A percentile compares a stretch with the other conserved stretches of the same genome.
Evolutionary conservation across 257 asterid genomes (phyloP).

Genomic region (Oldenlandia corymbosa): DNA sequence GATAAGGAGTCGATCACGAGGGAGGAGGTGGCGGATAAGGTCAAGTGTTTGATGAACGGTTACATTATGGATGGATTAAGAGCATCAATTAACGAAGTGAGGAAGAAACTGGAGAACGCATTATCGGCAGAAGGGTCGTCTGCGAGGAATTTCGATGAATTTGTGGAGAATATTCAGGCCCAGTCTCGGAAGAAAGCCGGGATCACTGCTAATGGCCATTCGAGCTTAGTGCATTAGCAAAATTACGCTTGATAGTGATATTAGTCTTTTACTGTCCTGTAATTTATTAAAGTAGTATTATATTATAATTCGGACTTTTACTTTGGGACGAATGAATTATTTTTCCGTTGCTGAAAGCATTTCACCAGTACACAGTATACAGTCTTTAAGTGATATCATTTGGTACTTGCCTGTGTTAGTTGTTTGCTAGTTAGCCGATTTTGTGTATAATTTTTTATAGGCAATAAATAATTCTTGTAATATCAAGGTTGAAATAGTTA

Average conservation of each 20-base stretch:
- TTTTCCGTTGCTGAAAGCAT: too few relatives aligned
- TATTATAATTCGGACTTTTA: too few relatives aligned
- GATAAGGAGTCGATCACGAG: slow-evolving; percentile 34
- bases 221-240: background rate
- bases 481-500: too few relatives aligned
- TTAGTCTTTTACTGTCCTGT: background rate
- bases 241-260: background rate
- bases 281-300: too few relatives aligned
- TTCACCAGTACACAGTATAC: too few relatives aligned
- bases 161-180: slow-evolving; percentile 45
- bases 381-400: too few relatives aligned
- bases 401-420: too few relatives aligned
- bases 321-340: too few relatives aligned
- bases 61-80: slow-evolving; percentile 32
- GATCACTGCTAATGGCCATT: slow-evolving; percentile 2
- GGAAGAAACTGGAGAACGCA: slow-evolving; percentile 43
- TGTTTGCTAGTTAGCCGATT: too few relatives aligned
- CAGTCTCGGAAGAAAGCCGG: slow-evolving; percentile 33
- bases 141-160: slow-evolving; percentile 31
- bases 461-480: too few relatives aligned
- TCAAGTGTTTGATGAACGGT: slow-evolving; percentile 43
- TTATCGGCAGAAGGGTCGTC: slow-evolving; percentile 53
- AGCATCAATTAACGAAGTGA: slow-evolving; percentile 39
- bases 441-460: too few relatives aligned
- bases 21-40: slow-evolving; percentile 47